Conservation (phyloP, 2,329 filamentous ascomycete species). For the Microdochium bolleyi region DNA sequence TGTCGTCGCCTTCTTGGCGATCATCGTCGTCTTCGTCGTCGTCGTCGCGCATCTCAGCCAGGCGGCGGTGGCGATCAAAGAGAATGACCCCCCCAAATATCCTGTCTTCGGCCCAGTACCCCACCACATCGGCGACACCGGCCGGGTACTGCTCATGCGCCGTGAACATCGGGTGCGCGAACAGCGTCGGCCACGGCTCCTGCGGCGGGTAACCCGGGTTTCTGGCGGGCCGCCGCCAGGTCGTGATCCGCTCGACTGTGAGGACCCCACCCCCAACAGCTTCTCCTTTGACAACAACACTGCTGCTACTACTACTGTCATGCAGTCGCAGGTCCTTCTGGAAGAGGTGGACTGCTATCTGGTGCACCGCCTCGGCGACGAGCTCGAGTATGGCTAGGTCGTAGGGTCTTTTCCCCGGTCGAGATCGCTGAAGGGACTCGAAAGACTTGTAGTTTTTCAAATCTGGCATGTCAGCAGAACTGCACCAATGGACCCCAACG, state of each 20-base stretch:
- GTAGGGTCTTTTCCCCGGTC: constrained; percentile 7
- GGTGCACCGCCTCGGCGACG: constrained; percentile 9
- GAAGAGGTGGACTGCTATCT: constrained; percentile 10
- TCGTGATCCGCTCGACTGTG: constrained; percentile 3
- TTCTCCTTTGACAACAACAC: background rate
- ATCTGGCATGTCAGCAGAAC: too few species aligned
- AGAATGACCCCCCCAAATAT: constrained; percentile 17
- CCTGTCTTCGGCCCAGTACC: constrained; percentile 16
- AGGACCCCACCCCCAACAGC: too few species aligned
- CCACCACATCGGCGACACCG: constrained; percentile 14
- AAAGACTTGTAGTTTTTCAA: constrained; percentile 3
- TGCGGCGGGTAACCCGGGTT: constrained; percentile 2
- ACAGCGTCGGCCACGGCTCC: constrained; percentile 6
- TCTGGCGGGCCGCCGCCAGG: constrained; percentile 2
- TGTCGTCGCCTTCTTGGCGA: background rate
- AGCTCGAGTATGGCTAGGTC: constrained; percentile 9
- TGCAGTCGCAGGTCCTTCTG: constrained; percentile 5
- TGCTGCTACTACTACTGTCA: background rate
- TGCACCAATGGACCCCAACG: too few species aligned
- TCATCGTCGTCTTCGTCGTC: background rate
- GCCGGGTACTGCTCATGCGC: constrained; percentile 12
- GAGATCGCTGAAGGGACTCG: constrained; percentile 4
- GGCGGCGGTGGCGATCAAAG: constrained; percentile 9
- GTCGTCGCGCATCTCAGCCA: background rate
- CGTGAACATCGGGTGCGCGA: constrained; percentile 8